Conservation (phyloP, 176 grass and related monocot species). For the Bothriochloa decipiens region DNA sequence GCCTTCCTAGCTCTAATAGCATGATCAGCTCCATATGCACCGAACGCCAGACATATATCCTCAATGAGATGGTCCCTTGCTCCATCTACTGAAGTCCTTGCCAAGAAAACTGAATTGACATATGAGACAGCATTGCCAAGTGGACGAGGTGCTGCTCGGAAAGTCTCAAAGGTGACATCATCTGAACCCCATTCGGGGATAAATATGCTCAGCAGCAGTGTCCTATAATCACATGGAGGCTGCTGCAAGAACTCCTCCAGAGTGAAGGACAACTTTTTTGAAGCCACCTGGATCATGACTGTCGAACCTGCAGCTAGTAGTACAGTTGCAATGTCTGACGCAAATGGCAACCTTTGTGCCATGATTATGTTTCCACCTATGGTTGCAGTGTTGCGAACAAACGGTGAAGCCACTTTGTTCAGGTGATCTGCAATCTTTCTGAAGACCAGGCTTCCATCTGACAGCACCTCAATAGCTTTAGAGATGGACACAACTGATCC, state of each 20-base stretch:
- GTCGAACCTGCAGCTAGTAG: constrained; percentile 64
- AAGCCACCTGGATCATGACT: constrained; percentile 50
- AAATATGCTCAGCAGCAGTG: constrained; percentile 64
- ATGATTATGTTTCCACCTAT: constrained; percentile 87
- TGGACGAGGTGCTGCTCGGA: constrained; percentile 74
- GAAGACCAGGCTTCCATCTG: constrained; percentile 47
- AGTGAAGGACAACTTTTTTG: constrained; percentile 49
- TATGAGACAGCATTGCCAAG: constrained; percentile 84
- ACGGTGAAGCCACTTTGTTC: constrained; percentile 68
- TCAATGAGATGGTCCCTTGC: constrained; percentile 45
- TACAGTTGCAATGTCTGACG: constrained; percentile 71
- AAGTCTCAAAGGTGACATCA: constrained; percentile 71
- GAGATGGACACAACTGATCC: constrained; percentile 77
- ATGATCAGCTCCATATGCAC: constrained; percentile 65
- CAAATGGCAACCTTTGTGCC: constrained; percentile 69
- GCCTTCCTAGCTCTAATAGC: constrained; percentile 66
- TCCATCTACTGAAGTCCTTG: constrained; percentile 34
- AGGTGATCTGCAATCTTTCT: constrained; percentile 71
- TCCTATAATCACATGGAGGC: constrained; percentile 61
- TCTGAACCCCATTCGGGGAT: constrained; percentile 63
- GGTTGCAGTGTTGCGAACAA: constrained; percentile 74
- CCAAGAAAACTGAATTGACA: constrained; percentile 80
- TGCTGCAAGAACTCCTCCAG: constrained; percentile 80
- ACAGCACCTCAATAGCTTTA: constrained; percentile 65
- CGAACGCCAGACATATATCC: constrained; percentile 58